Percentiles rank a stretch among this genome's conserved stretches.
Conservation (phyloP, 2,329 filamentous ascomycete genomes). For the Bipolaris gigantea region DNA sequence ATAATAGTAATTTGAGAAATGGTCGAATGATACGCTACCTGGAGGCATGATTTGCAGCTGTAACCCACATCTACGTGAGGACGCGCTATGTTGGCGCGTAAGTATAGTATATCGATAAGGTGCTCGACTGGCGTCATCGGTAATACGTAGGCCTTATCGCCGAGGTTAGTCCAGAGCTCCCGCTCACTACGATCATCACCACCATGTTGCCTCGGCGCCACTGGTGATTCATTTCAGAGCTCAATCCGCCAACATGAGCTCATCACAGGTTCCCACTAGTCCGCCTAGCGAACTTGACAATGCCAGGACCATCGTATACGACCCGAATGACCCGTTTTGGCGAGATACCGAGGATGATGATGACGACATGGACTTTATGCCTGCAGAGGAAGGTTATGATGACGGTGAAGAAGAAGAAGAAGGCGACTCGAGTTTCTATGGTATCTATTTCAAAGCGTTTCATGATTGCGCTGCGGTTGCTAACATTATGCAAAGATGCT, state of each 20-base stretch:
- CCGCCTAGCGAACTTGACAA: conserved; percentile 31
- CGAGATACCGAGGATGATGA: conserved; percentile 41
- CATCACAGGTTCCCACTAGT: conserved; percentile 26
- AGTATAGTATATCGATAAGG: conserved; percentile 10
- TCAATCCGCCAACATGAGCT: conserved; percentile 28
- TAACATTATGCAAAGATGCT: conserved; percentile 37
- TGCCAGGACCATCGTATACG: conserved; percentile 34
- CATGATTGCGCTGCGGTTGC: not conserved
- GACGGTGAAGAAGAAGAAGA: conserved; percentile 47
- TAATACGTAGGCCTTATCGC: conserved; percentile 11
- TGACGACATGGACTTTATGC: conserved; percentile 57
- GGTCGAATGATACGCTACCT: no score
- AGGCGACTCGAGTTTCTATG: conserved; percentile 41
- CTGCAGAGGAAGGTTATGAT: conserved; percentile 46
- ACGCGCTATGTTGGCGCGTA: not conserved
- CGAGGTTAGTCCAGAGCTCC: conserved; percentile 11
- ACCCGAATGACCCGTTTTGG: conserved; percentile 40
- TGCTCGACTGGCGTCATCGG: conserved; percentile 5
- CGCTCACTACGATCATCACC: conserved; percentile 6
- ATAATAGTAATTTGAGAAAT: not conserved
- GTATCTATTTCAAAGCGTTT: conserved; percentile 16
- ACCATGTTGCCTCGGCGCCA: conserved; percentile 10
- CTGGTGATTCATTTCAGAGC: not conserved
- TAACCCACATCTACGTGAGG: not conserved
- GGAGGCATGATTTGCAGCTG: not conserved